A percentile compares a stretch with the other conserved stretches of the same genome.
These are phyloP conservation scores for Dimargaris xerosporica DNA, from an alignment of 192 early-diverging fungal genomes.

Conservation along the genomic window DNA sequence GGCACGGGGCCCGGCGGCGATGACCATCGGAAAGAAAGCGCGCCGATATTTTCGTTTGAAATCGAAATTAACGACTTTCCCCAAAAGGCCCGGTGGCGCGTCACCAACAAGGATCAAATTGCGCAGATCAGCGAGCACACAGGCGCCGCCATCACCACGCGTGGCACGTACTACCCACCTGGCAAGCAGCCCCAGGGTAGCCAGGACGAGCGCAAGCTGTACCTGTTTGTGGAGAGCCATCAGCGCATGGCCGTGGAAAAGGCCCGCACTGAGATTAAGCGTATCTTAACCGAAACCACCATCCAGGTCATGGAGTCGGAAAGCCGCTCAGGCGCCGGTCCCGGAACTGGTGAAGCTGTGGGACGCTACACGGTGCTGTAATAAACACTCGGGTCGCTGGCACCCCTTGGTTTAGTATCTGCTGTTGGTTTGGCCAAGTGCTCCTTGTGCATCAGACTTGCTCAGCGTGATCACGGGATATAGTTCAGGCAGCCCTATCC, in stretches of 20 bases:
- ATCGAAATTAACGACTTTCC: conserved; percentile 98
- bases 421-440: too few species aligned
- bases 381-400: too few species aligned
- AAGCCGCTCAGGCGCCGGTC: conserved; percentile 30
- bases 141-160: conserved; percentile 89
- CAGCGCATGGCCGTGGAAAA: conserved; percentile 75
- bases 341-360: conserved; percentile 23
- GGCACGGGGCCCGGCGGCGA: background rate
- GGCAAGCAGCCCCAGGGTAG: conserved; percentile 58
- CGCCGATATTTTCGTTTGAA: conserved; percentile 36
- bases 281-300: conserved; percentile 79
- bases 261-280: conserved; percentile 85
- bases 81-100: conserved; percentile 85
- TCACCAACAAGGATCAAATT: conserved; percentile 92
- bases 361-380: conserved; percentile 1
- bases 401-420: too few species aligned
- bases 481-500: too few species aligned
- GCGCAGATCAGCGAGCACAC: conserved; percentile 81
- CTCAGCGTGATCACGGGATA: too few species aligned
- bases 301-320: conserved; percentile 53
- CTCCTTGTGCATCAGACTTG: too few species aligned
- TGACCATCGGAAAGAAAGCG: too few species aligned
- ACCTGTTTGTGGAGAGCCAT: conserved; percentile 91
- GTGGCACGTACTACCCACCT: conserved; percentile 74
- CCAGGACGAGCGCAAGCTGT: conserved; percentile 74